Base-by-base conservation (phyloP, 345 rosid genomes). In the Zanthoxylum bungeanum region DNA sequence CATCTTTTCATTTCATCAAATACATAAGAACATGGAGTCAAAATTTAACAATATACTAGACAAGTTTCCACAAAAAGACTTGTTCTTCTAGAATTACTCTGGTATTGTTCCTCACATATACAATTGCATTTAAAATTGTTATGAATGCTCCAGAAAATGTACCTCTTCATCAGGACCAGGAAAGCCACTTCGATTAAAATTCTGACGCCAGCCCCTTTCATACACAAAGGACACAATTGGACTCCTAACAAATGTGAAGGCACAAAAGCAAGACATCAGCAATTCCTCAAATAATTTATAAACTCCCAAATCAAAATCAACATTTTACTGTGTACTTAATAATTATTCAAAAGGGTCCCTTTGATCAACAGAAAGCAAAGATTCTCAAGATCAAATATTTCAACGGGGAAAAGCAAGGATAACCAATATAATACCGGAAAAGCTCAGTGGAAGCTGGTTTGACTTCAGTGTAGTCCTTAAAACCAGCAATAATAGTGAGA, bases 131-230 rank as follows among this genome's bases (percentile, higher is more conserved):
- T 24, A 24, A 49, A 39, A 66, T n/a, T 10, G 11, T 27, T 4
- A 39, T 24, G 19, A n/a, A 73, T 64, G 73, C 68, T 39, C 0
- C 16, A n/a, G 58, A 55, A 49, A 21, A 63, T 40, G 61, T 77
- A 88, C 99, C 96, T 92, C 99, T 85, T 92, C 93, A 68, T 92
- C 98, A 53, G 87, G 87, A 71, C 99, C 99, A 52, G 99, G 99
- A 76, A 95, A 90, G 56, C 99, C 98, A 53, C 96, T 84, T 31
- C n/a, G 81, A 71, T 66, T 79, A 71, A 95, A 95, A 76, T 75
- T 85, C 73, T 95, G 93, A 56, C 99, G 86, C 99, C 99, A 95
- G 40, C 99, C 98, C 61, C 97, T 87, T 78, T 95, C 99, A 34
- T 95, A 95, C 79, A 91, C 73, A 73, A 90, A 95, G 27, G 98